These are phyloP conservation scores for Sphaerulina vaccinii DNA, from an alignment of 2,329 filamentous ascomycete genomes.

Conservation along the genomic window DNA sequence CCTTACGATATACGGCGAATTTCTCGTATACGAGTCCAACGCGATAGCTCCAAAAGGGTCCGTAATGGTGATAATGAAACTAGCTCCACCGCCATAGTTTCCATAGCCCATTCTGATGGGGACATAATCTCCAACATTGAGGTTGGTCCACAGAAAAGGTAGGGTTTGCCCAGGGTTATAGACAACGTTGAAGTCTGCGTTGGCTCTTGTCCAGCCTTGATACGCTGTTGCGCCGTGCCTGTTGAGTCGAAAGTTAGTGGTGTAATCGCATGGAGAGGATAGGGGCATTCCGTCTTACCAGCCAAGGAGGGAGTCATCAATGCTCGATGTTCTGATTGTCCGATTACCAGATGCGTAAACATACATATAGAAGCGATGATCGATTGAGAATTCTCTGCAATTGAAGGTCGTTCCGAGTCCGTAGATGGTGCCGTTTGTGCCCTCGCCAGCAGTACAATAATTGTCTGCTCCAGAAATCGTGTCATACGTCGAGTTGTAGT, in stretches of 20 bases:
- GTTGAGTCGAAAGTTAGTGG: no score
- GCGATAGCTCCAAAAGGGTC: constrained; percentile 12
- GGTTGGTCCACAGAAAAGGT: neutral
- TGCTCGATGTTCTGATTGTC: constrained; percentile 2
- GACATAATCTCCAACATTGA: constrained; percentile 5
- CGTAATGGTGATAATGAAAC: constrained; percentile 5
- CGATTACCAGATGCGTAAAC: constrained; percentile 11
- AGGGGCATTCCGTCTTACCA: no score
- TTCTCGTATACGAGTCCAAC: constrained; percentile 7
- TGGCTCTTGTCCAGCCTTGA: constrained; percentile 15
- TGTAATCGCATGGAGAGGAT: no score
- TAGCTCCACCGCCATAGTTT: constrained; percentile 13
- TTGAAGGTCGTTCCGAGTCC: constrained; percentile 1
- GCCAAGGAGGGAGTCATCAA: constrained; percentile 12
- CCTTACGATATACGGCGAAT: constrained; percentile 14
- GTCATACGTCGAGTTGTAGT: constrained; percentile 7
- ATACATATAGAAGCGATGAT: constrained; percentile 19
- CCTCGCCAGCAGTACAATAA: neutral
- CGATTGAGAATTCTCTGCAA: constrained; percentile 15
- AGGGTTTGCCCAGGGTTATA: neutral
- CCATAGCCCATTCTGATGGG: constrained; percentile 13
- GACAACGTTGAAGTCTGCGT: neutral
- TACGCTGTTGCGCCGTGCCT: constrained; percentile 11
- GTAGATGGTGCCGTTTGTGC: constrained; percentile 7
- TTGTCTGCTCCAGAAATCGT: constrained; percentile 10